phyloP scores from a whole-genome alignment of 495 filamentous ascomycete species.

The Halenospora varia region DNA sequence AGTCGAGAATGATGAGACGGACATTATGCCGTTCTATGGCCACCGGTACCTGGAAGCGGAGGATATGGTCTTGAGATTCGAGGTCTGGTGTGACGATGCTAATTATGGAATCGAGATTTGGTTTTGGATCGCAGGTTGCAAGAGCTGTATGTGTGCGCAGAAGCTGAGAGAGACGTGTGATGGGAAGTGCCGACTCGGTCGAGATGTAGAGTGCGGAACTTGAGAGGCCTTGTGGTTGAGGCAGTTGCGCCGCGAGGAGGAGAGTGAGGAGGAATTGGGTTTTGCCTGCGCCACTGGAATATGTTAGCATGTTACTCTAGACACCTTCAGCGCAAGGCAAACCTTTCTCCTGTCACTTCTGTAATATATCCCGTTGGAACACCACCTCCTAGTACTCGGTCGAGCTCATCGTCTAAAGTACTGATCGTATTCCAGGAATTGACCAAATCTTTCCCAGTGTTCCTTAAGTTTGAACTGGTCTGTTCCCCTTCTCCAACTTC shows the following conservation, averaged over 20 bases:
- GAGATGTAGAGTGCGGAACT: conserved; percentile 83
- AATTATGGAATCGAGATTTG: conserved; percentile 52
- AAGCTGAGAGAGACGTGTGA: conserved; percentile 73
- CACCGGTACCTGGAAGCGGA: conserved; percentile 85
- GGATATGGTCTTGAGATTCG: conserved; percentile 92
- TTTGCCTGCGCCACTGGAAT: conserved; percentile 78
- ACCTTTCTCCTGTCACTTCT: conserved; percentile 91
- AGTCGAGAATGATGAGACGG: conserved; percentile 82
- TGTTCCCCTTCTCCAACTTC: conserved; percentile 6
- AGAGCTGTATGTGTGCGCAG: conserved; percentile 63
- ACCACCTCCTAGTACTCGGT: conserved; percentile 78
- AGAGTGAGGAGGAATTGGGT: conserved; percentile 88
- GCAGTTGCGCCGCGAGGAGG: conserved; percentile 76
- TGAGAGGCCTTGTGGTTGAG: conserved; percentile 62
- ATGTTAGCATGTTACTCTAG: neutral
- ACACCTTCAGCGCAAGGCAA: conserved; percentile 1
- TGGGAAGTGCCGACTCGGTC: conserved; percentile 85
- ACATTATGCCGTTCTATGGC: conserved; percentile 69
- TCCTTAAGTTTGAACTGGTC: conserved; percentile 20
- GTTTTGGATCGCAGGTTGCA: conserved; percentile 39
- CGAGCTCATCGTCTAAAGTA: conserved; percentile 71
- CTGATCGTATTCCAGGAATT: conserved; percentile 61
- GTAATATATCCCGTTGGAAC: conserved; percentile 79
- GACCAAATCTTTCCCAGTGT: conserved; percentile 35
- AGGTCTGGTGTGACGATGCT: conserved; percentile 86